phyloP scores from a whole-genome alignment of 805 yeast genomes.

The Saccharomyces mikatae region DNA sequence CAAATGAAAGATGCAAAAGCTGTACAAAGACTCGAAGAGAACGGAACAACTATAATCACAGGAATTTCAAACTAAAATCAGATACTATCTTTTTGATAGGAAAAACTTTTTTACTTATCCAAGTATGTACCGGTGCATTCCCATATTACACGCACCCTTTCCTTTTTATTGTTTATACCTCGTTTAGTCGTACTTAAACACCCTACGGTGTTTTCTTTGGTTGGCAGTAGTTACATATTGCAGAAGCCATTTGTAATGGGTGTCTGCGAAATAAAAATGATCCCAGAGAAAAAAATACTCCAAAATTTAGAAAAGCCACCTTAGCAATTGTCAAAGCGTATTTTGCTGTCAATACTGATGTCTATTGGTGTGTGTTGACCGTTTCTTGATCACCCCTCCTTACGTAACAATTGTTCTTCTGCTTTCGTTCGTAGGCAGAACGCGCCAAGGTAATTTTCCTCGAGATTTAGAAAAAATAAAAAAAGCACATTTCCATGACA shows the following conservation, averaged over 20 bases:
- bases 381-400: not conserved
- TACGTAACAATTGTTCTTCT: not conserved
- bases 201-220: not conserved
- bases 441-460: not conserved
- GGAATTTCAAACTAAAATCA: constrained; percentile 1
- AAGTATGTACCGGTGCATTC: not conserved
- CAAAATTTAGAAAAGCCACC: not conserved
- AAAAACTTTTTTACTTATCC: not conserved
- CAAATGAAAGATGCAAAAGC: constrained; percentile 4
- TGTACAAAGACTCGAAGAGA: not conserved
- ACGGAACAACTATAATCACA: constrained; percentile 4
- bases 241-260: not conserved
- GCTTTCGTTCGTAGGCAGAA: not conserved
- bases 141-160: not conserved
- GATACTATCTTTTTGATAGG: not conserved
- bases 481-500: not conserved
- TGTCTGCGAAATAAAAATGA: not conserved
- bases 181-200: not conserved
- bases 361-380: not conserved
- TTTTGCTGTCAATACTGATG: not conserved
- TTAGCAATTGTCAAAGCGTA: not conserved
- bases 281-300: not conserved
- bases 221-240: not conserved
- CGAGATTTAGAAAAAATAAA: not conserved
- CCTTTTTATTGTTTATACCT: not conserved